Conservation (phyloP, 176 grass and related monocot genomes). For the Pharus latifolius region DNA sequence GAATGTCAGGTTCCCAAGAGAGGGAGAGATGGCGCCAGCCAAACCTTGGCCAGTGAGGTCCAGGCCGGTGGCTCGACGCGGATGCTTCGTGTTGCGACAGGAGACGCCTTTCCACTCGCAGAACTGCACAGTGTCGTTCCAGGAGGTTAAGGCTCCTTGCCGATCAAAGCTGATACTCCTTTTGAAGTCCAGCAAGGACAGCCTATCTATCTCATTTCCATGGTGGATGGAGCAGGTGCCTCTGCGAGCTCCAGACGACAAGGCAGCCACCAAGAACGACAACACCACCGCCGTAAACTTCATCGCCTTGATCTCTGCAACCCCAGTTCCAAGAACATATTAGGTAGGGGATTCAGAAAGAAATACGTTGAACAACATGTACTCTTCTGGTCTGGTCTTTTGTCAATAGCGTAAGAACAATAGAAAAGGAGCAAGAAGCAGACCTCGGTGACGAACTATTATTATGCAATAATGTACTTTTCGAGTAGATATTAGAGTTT, state of each 20-base stretch:
- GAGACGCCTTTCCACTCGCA: not conserved
- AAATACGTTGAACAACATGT: no score
- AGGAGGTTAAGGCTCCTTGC: not conserved
- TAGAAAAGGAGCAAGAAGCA: no score
- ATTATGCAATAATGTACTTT: no score
- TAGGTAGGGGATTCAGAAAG: not conserved
- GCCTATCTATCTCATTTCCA: not conserved
- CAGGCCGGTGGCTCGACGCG: not conserved
- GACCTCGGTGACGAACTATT: no score
- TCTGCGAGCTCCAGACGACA: not conserved
- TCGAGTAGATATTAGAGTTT: no score
- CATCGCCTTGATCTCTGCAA: not conserved
- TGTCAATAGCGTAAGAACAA: no score
- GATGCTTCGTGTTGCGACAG: not conserved
- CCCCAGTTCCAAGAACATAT: not conserved
- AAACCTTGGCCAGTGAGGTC: not conserved
- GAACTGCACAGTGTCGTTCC: not conserved
- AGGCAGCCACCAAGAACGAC: not conserved
- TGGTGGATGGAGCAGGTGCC: not conserved
- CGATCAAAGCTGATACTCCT: not conserved
- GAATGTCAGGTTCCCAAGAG: conserved; percentile 13
- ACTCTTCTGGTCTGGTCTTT: no score
- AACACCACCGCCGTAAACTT: not conserved
- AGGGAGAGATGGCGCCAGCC: not conserved
- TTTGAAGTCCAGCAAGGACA: conserved; percentile 3